phyloP scores from a whole-genome alignment of 805 yeast species.

The Lachancea quebecensis region DNA sequence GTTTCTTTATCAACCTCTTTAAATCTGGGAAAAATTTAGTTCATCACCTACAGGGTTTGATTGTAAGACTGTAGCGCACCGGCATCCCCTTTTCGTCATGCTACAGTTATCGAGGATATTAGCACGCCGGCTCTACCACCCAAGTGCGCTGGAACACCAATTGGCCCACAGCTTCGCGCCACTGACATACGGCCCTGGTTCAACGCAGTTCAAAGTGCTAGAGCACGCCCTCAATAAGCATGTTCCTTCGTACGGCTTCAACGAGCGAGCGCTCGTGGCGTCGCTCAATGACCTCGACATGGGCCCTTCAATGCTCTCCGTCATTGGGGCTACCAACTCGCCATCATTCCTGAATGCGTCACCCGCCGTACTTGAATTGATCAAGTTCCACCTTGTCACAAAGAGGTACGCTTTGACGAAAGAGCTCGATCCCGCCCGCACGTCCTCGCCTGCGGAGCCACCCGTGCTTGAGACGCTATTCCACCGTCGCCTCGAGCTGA shows the following conservation, averaged over 20 bases:
- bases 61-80: too few relatives aligned
- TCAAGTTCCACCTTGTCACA: conserved; percentile 48
- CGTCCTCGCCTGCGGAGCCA: conserved; percentile 15
- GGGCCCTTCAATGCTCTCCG: conserved; percentile 24
- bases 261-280: conserved; percentile 27
- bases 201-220: conserved; percentile 23
- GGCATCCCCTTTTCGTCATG: not conserved
- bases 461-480: conserved; percentile 38
- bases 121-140: conserved; percentile 21
- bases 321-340: conserved; percentile 27
- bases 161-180: conserved; percentile 18
- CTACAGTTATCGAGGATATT: not conserved
- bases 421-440: conserved; percentile 26
- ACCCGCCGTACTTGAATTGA: conserved; percentile 39
- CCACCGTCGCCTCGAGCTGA: conserved; percentile 43
- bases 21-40: too few relatives aligned
- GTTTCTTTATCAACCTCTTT: too few relatives aligned
- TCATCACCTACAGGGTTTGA: conserved; percentile 2
- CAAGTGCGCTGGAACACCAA: conserved; percentile 20
- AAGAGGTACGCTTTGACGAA: conserved; percentile 40
- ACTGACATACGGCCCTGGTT: conserved; percentile 22
- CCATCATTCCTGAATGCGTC: conserved; percentile 29
- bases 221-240: conserved; percentile 22
- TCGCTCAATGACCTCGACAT: conserved; percentile 23
- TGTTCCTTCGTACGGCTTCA: conserved; percentile 29